Conservation (phyloP, 257 asterid genomes). For the Perilla frutescens region DNA sequence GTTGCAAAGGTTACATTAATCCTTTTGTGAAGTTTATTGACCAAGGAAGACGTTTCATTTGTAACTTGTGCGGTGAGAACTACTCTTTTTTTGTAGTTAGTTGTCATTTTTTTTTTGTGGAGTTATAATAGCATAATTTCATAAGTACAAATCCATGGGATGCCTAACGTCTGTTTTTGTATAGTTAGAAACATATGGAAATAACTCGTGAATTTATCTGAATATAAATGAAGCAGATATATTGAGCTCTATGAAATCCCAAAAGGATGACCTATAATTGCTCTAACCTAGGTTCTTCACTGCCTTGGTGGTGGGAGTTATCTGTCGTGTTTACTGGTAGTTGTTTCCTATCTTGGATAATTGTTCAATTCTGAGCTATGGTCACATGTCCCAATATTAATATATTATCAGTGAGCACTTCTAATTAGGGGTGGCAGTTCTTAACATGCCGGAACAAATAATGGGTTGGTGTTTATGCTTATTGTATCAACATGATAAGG, state of each 20-base stretch:
- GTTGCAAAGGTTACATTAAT: constrained; percentile 96
- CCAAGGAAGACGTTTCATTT: constrained; percentile 94
- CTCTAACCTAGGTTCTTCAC: constrained; percentile 18
- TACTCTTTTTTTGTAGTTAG: constrained; percentile 15
- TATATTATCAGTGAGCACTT: not conserved
- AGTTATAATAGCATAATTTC: constrained; percentile 14
- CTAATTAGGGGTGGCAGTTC: too few species aligned
- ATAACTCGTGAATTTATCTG: constrained; percentile 5
- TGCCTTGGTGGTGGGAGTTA: constrained; percentile 6
- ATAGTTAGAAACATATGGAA: constrained; percentile 9
- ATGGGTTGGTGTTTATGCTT: too few species aligned
- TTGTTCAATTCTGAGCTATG: constrained; percentile 13
- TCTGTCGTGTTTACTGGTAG: not conserved
- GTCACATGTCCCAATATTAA: constrained; percentile 11
- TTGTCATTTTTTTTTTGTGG: constrained; percentile 12
- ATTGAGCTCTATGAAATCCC: not conserved
- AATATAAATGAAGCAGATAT: constrained; percentile 4
- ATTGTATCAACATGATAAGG: too few species aligned
- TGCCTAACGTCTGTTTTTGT: constrained; percentile 18
- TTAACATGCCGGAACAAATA: too few species aligned
- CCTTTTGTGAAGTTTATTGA: constrained; percentile 96
- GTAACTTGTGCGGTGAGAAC: constrained; percentile 93
- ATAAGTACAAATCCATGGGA: constrained; percentile 1
- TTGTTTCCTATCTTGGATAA: constrained; percentile 25
- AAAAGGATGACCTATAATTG: constrained; percentile 23